A percentile compares a stretch with the other conserved stretches of the same genome.
phyloP scores from a whole-genome alignment of 352 stramenopile species.

The Phytophthora aleatoria region DNA sequence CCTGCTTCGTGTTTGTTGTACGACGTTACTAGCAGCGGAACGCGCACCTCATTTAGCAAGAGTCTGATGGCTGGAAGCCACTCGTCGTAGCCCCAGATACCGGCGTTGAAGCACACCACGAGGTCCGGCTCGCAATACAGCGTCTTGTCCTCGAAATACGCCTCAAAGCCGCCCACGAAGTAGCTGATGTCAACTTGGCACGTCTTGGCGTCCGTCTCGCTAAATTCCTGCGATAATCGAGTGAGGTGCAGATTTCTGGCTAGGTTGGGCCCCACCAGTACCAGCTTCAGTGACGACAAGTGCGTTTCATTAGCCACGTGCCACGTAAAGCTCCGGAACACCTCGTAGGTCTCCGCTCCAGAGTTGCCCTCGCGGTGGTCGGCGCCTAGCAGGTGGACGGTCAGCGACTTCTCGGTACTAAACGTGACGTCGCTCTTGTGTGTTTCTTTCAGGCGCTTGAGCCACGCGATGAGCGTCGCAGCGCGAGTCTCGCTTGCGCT shows the following conservation, averaged over 20 bases:
- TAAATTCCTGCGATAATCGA: conserved; percentile 29
- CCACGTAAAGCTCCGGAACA: conserved; percentile 61
- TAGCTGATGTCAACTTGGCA: conserved; percentile 62
- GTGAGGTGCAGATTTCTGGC: conserved; percentile 54
- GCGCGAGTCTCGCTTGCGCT: conserved; percentile 36
- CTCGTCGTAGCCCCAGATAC: conserved; percentile 89
- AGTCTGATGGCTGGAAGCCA: conserved; percentile 77
- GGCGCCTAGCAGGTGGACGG: conserved; percentile 71
- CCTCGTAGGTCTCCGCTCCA: conserved; percentile 52
- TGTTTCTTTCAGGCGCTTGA: conserved; percentile 30
- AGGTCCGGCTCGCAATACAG: conserved; percentile 60
- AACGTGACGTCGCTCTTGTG: conserved; percentile 17
- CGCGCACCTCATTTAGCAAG: conserved; percentile 57
- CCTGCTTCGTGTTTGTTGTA: conserved; percentile 85
- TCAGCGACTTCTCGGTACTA: conserved; percentile 32
- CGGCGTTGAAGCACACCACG: conserved; percentile 84
- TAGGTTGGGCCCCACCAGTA: conserved; percentile 80
- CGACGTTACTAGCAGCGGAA: conserved; percentile 79
- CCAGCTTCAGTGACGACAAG: conserved; percentile 50
- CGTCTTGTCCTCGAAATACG: conserved; percentile 50
- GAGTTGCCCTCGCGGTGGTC: conserved; percentile 81
- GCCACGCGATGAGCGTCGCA: conserved; percentile 37
- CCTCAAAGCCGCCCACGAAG: conserved; percentile 75
- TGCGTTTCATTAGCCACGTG: conserved; percentile 41
- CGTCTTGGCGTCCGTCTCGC: conserved; percentile 4